phyloP scores from a whole-genome alignment of 768 basidiomycete species.

The Collybia mongolica region DNA sequence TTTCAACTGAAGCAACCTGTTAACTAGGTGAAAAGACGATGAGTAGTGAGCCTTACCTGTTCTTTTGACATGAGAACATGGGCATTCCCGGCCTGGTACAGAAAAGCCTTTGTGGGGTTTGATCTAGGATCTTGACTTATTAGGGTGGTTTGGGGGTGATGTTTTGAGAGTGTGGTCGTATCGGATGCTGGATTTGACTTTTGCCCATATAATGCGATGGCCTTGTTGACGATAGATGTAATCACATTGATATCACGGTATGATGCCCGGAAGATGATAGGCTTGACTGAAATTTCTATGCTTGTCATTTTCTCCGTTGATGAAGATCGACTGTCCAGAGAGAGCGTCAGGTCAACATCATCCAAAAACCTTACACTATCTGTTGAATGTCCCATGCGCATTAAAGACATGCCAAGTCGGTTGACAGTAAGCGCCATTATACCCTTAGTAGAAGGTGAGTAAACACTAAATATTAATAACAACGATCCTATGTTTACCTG shows the following conservation, averaged over 20 bases:
- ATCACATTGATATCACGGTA: conserved; percentile 93
- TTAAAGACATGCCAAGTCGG: conserved; percentile 90
- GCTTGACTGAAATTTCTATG: conserved; percentile 79
- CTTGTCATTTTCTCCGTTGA: conserved; percentile 69
- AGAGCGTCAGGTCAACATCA: conserved; percentile 84
- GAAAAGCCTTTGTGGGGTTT: conserved; percentile 4
- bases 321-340: conserved; percentile 83
- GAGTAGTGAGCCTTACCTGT: conserved; percentile 50
- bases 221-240: conserved; percentile 81
- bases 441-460: conserved; percentile 42
- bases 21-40: background rate
- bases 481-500: conserved; percentile 75
- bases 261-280: conserved; percentile 92
- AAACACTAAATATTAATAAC: background rate
- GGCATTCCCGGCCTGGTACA: conserved; percentile 34
- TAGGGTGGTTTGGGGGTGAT: conserved; percentile 6
- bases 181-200: conserved; percentile 12
- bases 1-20: conserved; percentile 59
- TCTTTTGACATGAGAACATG: conserved; percentile 67
- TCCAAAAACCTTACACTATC: conserved; percentile 93
- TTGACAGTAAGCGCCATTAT: conserved; percentile 78
- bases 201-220: conserved; percentile 71
- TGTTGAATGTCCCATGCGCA: conserved; percentile 77
- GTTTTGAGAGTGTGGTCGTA: background rate
- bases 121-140: conserved; percentile 5